Evolutionary conservation across 1,284 basidiomycete species (phyloP), one percentile per base, ranked within the genome.

Genomic region (Rhodofomes roseus): DNA sequence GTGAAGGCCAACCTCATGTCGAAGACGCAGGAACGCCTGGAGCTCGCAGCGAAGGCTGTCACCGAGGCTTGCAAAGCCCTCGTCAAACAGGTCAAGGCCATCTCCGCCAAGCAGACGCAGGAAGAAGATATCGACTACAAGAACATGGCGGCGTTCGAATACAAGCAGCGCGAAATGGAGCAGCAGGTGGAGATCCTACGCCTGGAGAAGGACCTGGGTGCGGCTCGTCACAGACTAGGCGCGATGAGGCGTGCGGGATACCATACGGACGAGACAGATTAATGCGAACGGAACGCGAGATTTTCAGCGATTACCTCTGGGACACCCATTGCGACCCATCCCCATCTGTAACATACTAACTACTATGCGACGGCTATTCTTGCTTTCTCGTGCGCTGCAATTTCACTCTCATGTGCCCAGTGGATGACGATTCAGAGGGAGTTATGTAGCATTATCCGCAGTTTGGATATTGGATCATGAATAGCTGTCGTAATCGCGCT

Each of bases 1-100:
- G 97, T 99, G 72, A 99, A 99, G 81, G 94, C 96, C 6, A 95
- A 95, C 72, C 82, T 98, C 66, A 99, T 98, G 95, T 96, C 93
- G 61, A 95, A 96, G 80, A 98, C 96, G 4, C 97, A 99, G 76
- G 95, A 98, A 70, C 86, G 92, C 48, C 86, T 99, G 40, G 97
- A 99, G 77, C 80, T 95, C 8, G 97, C 97, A 2, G 94, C 96
- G 54, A 98, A 97, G 78, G 96, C 96, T 0, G 97, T 99, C 58
- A 98, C 95, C 1, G 95, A 96, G 70, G 96, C 97, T n/a, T 99
- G 96, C 81, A 94, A 92, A 71, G 95, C 95, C 37, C 86, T 99
- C 57, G 97, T 99, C 60, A 86, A 87, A 70, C 96, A 98, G 74
- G 96, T 99, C 77, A 98, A 97, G 79, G 89, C 94, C 9, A 89